phyloP scores from a whole-genome alignment of 2,329 filamentous ascomycete species.

The Colletotrichum sojae region DNA sequence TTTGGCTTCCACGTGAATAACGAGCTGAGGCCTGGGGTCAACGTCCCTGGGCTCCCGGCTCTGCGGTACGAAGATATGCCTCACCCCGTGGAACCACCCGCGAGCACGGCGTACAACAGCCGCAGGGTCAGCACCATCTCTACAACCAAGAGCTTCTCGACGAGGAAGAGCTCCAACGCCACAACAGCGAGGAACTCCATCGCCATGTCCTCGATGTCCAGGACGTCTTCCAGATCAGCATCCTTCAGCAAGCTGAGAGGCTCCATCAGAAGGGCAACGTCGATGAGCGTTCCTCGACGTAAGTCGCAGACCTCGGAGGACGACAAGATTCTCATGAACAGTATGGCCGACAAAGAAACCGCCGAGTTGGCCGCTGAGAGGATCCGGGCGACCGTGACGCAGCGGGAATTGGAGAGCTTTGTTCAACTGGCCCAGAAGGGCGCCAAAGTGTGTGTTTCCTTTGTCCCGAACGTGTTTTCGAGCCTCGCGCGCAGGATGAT shows the following conservation, averaged over 20 bases:
- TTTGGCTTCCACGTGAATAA: neutral
- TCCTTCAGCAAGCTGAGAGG: slow-evolving; percentile 18
- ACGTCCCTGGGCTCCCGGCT: neutral
- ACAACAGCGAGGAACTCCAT: slow-evolving; percentile 15
- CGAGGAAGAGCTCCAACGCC: neutral
- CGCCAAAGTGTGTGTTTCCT: slow-evolving; percentile 17
- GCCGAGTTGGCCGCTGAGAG: neutral
- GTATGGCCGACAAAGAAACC: neutral
- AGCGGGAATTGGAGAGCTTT: slow-evolving; percentile 4
- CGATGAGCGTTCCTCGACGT: neutral
- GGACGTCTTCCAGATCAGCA: neutral
- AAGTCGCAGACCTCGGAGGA: neutral
- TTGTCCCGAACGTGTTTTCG: slow-evolving; percentile 17
- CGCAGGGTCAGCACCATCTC: slow-evolving; percentile 7
- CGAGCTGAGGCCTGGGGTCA: neutral
- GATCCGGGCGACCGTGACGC: neutral
- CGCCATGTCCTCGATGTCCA: neutral
- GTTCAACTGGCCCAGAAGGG: slow-evolving; percentile 2
- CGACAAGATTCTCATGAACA: neutral
- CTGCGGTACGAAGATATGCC: slow-evolving; percentile 24
- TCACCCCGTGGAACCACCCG: neutral
- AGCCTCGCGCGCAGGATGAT: neutral
- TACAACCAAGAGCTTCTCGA: neutral
- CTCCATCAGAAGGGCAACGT: slow-evolving; percentile 1
- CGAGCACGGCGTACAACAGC: neutral